phyloP scores from a whole-genome alignment of 495 filamentous ascomycete species.

The Podospora pseudocomata region DNA sequence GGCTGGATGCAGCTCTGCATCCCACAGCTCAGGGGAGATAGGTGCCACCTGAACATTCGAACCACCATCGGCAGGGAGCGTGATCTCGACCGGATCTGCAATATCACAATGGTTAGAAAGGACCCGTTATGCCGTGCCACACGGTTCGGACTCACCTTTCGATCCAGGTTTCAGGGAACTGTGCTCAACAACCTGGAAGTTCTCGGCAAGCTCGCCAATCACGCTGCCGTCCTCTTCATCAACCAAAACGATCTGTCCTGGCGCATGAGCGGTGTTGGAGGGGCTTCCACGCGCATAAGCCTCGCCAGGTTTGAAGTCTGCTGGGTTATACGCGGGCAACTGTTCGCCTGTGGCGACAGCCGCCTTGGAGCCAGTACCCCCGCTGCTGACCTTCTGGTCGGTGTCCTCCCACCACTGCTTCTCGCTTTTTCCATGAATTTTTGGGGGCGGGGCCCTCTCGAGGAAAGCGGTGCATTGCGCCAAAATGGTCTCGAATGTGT shows the following conservation, averaged over 20 bases:
- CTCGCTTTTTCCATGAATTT: constrained; percentile 15
- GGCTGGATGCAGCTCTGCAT: constrained; percentile 78
- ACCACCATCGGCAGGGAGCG: constrained; percentile 69
- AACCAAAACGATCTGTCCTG: constrained; percentile 83
- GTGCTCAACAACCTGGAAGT: constrained; percentile 75
- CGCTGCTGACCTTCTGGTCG: constrained; percentile 34
- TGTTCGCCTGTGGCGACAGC: constrained; percentile 38
- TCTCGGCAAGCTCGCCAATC: constrained; percentile 83
- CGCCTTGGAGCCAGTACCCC: constrained; percentile 29
- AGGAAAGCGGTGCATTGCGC: constrained; percentile 94
- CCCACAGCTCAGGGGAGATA: constrained; percentile 73
- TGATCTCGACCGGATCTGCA: constrained; percentile 84
- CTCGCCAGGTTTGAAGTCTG: constrained; percentile 72
- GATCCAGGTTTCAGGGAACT: constrained; percentile 71
- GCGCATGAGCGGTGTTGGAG: constrained; percentile 37
- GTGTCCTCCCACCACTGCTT: constrained; percentile 24
- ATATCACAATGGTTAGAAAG: background rate
- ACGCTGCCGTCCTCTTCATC: constrained; percentile 95
- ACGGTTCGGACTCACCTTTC: constrained; percentile 61
- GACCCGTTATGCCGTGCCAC: background rate
- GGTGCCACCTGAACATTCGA: constrained; percentile 70
- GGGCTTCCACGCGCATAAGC: constrained; percentile 60
- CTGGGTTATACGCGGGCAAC: constrained; percentile 71
- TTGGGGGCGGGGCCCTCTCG: constrained; percentile 65
- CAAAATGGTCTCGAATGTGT: constrained; percentile 94